A percentile compares a stretch with the other conserved stretches of the same genome.
These are phyloP conservation scores for Aspergillus calidoustus DNA, from an alignment of 2,329 filamentous ascomycete species.

Conservation along the genomic window DNA sequence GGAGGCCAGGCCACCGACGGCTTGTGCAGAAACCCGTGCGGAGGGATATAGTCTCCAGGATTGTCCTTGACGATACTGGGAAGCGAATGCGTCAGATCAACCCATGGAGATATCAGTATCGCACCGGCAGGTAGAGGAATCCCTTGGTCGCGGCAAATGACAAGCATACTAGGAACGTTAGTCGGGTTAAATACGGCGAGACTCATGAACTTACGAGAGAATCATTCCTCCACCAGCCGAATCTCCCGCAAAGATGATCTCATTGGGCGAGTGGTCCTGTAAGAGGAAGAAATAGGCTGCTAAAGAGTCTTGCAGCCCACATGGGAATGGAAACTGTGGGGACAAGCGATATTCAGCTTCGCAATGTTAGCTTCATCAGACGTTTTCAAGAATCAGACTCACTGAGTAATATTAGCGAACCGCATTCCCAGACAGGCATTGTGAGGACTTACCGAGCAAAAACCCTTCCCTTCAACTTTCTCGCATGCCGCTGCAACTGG, in stretches of 20 bases:
- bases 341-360: constrained; percentile 77
- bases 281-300: constrained; percentile 86
- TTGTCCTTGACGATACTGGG: constrained; percentile 79
- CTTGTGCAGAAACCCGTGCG: constrained; percentile 85
- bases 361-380: not conserved
- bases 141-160: constrained; percentile 79
- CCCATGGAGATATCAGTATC: constrained; percentile 92
- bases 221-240: constrained; percentile 94
- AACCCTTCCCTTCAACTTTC: constrained; percentile 88
- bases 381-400: constrained; percentile 17
- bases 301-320: constrained; percentile 85
- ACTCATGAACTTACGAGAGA: constrained; percentile 54
- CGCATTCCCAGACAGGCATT: not conserved
- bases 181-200: not conserved
- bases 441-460: constrained; percentile 65
- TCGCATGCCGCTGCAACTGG: constrained; percentile 92
- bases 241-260: constrained; percentile 87
- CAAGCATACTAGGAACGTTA: constrained; percentile 61
- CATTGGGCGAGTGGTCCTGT: constrained; percentile 73
- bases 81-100: constrained; percentile 93
- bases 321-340: constrained; percentile 95
- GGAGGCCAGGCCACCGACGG: constrained; percentile 93
- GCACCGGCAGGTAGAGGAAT: constrained; percentile 86
- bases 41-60: constrained; percentile 84
- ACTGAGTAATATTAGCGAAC: constrained; percentile 30